phyloP scores from a whole-genome alignment of 1,284 basidiomycete species.

The Agaricales sp. region DNA sequence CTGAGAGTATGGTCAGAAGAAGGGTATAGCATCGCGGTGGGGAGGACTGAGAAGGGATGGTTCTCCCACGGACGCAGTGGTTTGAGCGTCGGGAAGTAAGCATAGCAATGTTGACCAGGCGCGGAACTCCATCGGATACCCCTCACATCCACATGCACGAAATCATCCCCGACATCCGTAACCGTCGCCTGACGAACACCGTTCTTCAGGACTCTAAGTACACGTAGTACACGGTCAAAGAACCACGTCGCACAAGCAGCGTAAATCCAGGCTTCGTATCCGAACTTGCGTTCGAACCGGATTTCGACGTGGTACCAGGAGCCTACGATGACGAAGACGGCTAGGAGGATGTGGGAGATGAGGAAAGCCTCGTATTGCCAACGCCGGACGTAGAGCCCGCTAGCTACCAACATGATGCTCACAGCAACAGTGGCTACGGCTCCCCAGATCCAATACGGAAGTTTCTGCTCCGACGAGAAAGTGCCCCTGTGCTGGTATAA shows the following conservation, averaged over 20 bases:
- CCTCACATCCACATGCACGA: not conserved
- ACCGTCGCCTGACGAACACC: not conserved
- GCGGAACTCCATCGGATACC: not conserved
- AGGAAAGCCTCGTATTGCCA: not conserved
- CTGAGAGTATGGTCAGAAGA: not conserved
- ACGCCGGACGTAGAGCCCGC: not conserved
- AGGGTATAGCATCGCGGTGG: not conserved
- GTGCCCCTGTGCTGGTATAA: not conserved
- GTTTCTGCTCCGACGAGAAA: not conserved
- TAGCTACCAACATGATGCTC: not conserved
- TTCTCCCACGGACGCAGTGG: not conserved
- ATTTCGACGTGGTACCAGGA: not conserved
- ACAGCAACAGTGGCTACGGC: not conserved
- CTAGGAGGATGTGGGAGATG: not conserved
- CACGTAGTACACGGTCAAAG: not conserved
- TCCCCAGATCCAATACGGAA: not conserved
- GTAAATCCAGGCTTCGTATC: not conserved
- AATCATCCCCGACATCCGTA: not conserved
- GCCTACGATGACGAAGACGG: not conserved
- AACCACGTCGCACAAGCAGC: not conserved
- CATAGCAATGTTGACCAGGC: not conserved
- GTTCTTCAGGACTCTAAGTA: not conserved
- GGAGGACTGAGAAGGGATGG: not conserved
- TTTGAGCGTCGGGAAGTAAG: not conserved
- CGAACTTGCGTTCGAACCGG: not conserved